Base-by-base conservation (phyloP, 345 rosid species). In the Gossypium thurberi region DNA sequence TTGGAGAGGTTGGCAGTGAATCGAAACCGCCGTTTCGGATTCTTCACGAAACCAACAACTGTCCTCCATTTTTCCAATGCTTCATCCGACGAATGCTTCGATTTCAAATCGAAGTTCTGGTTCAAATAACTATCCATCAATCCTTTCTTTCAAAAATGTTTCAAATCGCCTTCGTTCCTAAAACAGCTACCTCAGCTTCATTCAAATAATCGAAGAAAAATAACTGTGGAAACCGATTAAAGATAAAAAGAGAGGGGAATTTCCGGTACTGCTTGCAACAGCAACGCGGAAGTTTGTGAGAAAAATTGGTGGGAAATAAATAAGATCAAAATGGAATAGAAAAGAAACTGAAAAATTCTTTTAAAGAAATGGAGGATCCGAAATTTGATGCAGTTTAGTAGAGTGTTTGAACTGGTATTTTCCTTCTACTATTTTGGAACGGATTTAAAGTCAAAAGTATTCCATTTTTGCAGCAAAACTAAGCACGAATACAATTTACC, bases 1-100 rank as follows among this genome's bases (percentile, higher is more conserved):
- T 94, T 94, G 79, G 94, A 81, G 76, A 94, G 90, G 73, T 94
- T 94, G 65, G 97, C 94, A 0, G 94, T 89, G 84, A 88, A 90
- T 1, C 97, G 97, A 77, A 91, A 91, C 37, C 98, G 76, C 1
- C 97, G 84, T 73, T 91, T 94, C 15, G 89, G 97, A 69, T 94
- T 94, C 86, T 94, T 94, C 42, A 94, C 98, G 9, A 90, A 77
- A 0, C 93, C 89, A 4, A 96, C 90, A 4, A 84, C 72, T 10
- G 84, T 82, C 59, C 97, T 82, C 97, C 97, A 91, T 83, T 82
- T 86, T 81, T 81, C 85, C 67, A 94, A 76, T 42, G 75, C 81
- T 77, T 94, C 94, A 10, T 85, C 87, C 2, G 91, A 74, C 1
- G 96, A 78, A 58, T 90, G 91, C 74, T 94, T 94, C 3, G 93